Conservation (phyloP, 768 basidiomycete species). For the Mycena kentingensis region DNA sequence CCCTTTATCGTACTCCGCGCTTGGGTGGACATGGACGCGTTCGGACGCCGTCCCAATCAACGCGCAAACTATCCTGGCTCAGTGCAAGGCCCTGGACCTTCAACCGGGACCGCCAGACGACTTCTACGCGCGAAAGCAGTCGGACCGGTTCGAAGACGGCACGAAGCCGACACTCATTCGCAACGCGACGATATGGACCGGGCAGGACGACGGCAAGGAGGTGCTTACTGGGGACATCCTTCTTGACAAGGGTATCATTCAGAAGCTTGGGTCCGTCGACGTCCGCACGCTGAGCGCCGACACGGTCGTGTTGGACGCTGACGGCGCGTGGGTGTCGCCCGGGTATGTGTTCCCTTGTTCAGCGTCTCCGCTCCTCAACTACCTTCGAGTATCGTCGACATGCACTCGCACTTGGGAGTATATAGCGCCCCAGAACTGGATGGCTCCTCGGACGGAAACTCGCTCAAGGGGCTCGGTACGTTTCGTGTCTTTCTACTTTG, state of each 20-base stretch:
- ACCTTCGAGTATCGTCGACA: slow-evolving; percentile 42
- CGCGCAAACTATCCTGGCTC: slow-evolving; percentile 9
- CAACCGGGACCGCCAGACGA: slow-evolving; percentile 18
- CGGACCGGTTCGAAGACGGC: slow-evolving; percentile 58
- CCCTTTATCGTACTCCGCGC: slow-evolving; percentile 11
- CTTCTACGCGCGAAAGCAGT: slow-evolving; percentile 44
- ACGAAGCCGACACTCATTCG: slow-evolving; percentile 57
- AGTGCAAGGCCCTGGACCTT: slow-evolving; percentile 9
- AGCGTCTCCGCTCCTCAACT: slow-evolving; percentile 45
- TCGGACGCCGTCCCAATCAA: slow-evolving; percentile 14
- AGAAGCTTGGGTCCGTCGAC: slow-evolving; percentile 48
- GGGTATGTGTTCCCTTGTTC: slow-evolving; percentile 47
- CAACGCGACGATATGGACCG: slow-evolving; percentile 84
- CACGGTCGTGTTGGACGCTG: slow-evolving; percentile 50
- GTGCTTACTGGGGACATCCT: slow-evolving; percentile 61
- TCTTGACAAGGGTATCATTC: slow-evolving; percentile 65
- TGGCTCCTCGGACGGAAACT: slow-evolving; percentile 58
- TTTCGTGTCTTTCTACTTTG: no score
- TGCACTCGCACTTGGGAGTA: slow-evolving; percentile 62
- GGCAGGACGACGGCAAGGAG: slow-evolving; percentile 55
- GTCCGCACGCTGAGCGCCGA: slow-evolving; percentile 17
- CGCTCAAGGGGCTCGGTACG: slow-evolving; percentile 48
- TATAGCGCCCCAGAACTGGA: slow-evolving; percentile 36
- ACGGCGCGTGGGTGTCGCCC: slow-evolving; percentile 72
- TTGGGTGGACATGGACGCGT: slow-evolving; percentile 27